A percentile compares a stretch with the other conserved stretches of the same genome.
phyloP scores from a whole-genome alignment of 73 alveolate species.

The Stentor coeruleus region DNA sequence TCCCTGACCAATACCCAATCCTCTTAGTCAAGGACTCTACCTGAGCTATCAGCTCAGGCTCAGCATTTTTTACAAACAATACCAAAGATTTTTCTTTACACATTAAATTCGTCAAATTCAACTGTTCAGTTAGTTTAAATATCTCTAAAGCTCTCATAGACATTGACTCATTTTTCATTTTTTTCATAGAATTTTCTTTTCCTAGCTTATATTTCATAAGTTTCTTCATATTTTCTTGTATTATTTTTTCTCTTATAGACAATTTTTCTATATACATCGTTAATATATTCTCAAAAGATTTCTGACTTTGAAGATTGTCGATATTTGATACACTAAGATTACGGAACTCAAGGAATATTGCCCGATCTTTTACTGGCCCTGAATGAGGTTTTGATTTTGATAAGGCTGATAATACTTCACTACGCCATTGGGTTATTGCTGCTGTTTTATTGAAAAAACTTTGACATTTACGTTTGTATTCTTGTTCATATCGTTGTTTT shows the following conservation, averaged over 20 bases:
- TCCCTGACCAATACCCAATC: background rate
- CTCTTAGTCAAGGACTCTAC: background rate
- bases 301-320: background rate
- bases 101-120: background rate
- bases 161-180: no score
- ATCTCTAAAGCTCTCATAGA: background rate
- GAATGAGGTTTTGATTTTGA: background rate
- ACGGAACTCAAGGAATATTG: background rate
- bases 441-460: background rate
- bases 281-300: background rate
- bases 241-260: background rate
- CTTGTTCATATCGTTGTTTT: background rate
- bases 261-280: background rate
- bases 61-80: background rate
- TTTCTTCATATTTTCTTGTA: background rate
- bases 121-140: background rate
- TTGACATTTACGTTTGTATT: background rate
- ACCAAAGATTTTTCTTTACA: background rate
- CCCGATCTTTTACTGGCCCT: conserved; percentile 20
- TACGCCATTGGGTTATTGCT: conserved; percentile 3
- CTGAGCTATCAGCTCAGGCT: background rate
- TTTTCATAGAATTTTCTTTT: background rate
- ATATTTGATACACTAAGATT: background rate
- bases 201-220: background rate
- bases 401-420: background rate